These are phyloP conservation scores for Saraca asoca DNA, from an alignment of 331 rosid genomes.

Conservation along the genomic window DNA sequence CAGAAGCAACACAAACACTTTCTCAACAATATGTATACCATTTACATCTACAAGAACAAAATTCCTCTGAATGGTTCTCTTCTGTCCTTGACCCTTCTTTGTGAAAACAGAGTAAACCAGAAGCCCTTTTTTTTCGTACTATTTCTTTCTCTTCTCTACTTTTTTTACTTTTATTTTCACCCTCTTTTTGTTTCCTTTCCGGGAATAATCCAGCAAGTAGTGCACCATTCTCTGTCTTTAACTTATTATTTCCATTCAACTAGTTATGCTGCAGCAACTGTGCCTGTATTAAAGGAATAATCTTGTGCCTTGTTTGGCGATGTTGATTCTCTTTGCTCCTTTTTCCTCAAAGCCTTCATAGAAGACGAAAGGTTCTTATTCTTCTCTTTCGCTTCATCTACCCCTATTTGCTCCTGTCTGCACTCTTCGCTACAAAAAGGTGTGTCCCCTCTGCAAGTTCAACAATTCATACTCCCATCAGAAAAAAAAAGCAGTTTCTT, in stretches of 20 bases:
- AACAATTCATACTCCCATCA: constrained; percentile 4
- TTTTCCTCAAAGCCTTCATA: constrained; percentile 65
- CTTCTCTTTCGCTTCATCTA: constrained; percentile 75
- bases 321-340: constrained; percentile 64
- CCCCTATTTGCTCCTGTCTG: constrained; percentile 74
- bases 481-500: background rate
- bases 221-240: background rate
- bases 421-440: constrained; percentile 96
- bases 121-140: constrained; percentile 10
- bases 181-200: background rate
- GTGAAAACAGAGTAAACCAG: constrained; percentile 2
- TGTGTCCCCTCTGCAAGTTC: constrained; percentile 78
- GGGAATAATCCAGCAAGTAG: background rate
- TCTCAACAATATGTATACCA: constrained; percentile 26
- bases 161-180: background rate
- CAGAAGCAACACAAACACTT: constrained; percentile 33
- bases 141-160: background rate
- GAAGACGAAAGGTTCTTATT: constrained; percentile 64
- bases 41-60: constrained; percentile 39
- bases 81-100: constrained; percentile 36
- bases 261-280: constrained; percentile 76
- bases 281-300: constrained; percentile 60
- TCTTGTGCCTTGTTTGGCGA: constrained; percentile 58
- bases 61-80: constrained; percentile 25
- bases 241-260: background rate